Evolutionary conservation across 768 basidiomycete genomes (phyloP), one percentile per base, ranked within the genome.

Genomic region (Trametes elegans): DNA sequence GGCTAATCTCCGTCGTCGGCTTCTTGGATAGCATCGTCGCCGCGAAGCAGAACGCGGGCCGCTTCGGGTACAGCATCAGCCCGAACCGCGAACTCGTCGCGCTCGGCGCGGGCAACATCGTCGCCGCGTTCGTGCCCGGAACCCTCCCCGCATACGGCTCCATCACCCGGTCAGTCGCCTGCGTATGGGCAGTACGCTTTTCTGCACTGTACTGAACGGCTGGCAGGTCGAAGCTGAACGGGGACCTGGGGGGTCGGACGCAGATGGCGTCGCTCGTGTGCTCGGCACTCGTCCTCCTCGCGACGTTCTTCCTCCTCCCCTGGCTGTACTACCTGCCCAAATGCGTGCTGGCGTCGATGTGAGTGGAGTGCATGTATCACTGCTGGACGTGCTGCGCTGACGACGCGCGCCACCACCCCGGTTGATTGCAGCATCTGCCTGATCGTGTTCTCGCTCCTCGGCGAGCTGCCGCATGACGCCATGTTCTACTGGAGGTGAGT

Each of bases 1-100:
- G 88, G 28, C 68, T 93, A 48, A 87, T 91, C 45, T 82, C 89
- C 0, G 79, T 96, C 36, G 80, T 93, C 19, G 97, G 97, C 1
- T 97, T 95, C 68, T 74, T 99, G 57, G 96, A 99, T 68, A 92
- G 89, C 57, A 93, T 97, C 58, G 93, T 94, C 2, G 90, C 94
- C 0, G 96, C 96, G 2, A 97, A 98, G 65, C 94, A 98, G 68
- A 95, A 90, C 56, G 84, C 84, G 0, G 80, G 84, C 3, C 85
- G 86, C 11, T 98, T 87, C 65, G 89, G 91, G 3, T 87, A 98
- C 68, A 81, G 89, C 0, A 89, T 98, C 59, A 90, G 85, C 59
- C 93, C 94, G 0, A 99, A 98, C 67, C 87, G 97, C 26, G 97
- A 99, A 66, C 78, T 98, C 1, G 95, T 98, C 23, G 97, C 97